A percentile compares a stretch with the other conserved stretches of the same genome.
Conservation (phyloP, 2,329 filamentous ascomycete genomes). For the Dothiorella sarmentorum region DNA sequence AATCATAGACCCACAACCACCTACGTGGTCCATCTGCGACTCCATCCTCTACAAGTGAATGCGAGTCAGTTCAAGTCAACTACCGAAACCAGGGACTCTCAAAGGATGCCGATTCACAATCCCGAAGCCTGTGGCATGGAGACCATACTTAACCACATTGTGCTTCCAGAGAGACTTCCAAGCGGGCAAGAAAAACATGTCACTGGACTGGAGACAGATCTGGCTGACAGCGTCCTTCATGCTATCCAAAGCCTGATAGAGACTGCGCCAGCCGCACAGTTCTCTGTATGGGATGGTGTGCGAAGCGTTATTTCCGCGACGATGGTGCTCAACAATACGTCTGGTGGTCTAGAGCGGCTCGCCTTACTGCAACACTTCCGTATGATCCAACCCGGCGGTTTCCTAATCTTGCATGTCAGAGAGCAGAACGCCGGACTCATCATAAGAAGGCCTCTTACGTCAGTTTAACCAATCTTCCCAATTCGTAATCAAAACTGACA, state of each 20-base stretch:
- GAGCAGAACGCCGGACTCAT: slow-evolving; percentile 51
- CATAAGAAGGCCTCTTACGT: slow-evolving; percentile 35
- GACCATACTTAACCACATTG: slow-evolving; percentile 37
- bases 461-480: neutral
- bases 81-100: no score
- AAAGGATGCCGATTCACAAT: no score
- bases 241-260: neutral
- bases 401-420: slow-evolving; percentile 44
- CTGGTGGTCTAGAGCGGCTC: slow-evolving; percentile 22
- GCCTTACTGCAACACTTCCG: slow-evolving; percentile 25
- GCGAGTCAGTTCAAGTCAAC: no score
- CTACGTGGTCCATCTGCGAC: no score
- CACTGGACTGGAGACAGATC: slow-evolving; percentile 26
- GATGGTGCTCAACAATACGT: slow-evolving; percentile 26
- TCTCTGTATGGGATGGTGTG: slow-evolving; percentile 4
- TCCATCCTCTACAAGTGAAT: no score
- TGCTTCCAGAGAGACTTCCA: slow-evolving; percentile 39
- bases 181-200: slow-evolving; percentile 32
- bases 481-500: neutral
- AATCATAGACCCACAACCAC: no score
- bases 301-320: slow-evolving; percentile 22
- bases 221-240: slow-evolving; percentile 25
- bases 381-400: slow-evolving; percentile 20
- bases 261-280: neutral
- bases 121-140: no score